Percentiles rank a stretch among this genome's conserved stretches.
phyloP scores from a whole-genome alignment of 208 protist genomes.

The Crithidia fasciculata region DNA sequence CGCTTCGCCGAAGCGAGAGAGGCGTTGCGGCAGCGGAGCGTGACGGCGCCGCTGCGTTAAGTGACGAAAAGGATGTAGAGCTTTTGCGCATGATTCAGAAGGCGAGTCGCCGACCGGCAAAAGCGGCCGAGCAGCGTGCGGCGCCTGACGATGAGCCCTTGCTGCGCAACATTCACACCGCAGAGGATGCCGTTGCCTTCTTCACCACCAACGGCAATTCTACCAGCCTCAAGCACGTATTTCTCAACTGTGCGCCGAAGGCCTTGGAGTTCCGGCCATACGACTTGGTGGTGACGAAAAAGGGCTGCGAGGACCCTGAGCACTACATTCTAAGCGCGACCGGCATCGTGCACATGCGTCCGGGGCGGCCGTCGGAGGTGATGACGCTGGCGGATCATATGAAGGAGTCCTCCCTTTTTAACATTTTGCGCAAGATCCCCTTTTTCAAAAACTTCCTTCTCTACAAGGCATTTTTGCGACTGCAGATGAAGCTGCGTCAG shows the following conservation, averaged over 20 bases:
- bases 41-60: neutral
- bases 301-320: conserved; percentile 78
- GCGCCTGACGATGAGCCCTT: conserved; percentile 88
- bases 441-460: conserved; percentile 94
- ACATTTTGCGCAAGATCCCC: conserved; percentile 90
- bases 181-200: conserved; percentile 94
- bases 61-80: conserved; percentile 78
- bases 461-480: conserved; percentile 89
- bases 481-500: conserved; percentile 78
- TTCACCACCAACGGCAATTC: conserved; percentile 90
- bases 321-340: conserved; percentile 95
- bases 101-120: conserved; percentile 64
- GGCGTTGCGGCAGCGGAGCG: neutral
- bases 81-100: conserved; percentile 87
- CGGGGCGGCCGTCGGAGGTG: conserved; percentile 90
- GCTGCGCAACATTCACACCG: conserved; percentile 82
- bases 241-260: conserved; percentile 81
- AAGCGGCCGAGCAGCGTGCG: conserved; percentile 49
- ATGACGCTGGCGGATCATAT: conserved; percentile 93
- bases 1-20: conserved; percentile 21
- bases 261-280: conserved; percentile 93
- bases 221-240: conserved; percentile 93
- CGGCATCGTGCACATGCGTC: conserved; percentile 92
- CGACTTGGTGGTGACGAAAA: conserved; percentile 84
- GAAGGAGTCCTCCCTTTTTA: conserved; percentile 92